Conservation (phyloP, 2,329 filamentous ascomycete genomes). For the Arthrobotrys iridis region DNA sequence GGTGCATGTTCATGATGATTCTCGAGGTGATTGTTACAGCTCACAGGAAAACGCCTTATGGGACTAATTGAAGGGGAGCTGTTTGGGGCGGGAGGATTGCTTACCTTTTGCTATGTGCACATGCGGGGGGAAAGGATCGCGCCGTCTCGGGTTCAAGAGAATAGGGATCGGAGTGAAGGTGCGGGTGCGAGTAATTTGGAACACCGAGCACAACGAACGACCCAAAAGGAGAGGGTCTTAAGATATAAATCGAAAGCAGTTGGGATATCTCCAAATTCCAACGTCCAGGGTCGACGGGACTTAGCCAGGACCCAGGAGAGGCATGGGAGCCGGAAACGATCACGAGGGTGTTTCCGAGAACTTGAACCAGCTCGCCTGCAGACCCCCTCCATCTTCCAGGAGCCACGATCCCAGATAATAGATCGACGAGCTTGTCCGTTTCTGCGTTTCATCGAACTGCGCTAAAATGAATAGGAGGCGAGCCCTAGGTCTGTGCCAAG, state of each 20-base stretch:
- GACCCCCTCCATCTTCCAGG: conserved; percentile 35
- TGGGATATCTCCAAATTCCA: conserved; percentile 10
- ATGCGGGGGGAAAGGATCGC: conserved; percentile 21
- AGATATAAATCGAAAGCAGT: conserved; percentile 30
- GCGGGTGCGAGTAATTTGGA: conserved; percentile 5
- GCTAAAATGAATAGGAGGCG: conserved; percentile 45
- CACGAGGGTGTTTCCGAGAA: conserved; percentile 47
- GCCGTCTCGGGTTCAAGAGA: not conserved
- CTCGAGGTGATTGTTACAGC: conserved; percentile 2
- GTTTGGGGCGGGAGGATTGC: conserved; percentile 21
- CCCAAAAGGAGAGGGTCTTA: conserved; percentile 10
- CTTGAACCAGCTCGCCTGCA: conserved; percentile 30
- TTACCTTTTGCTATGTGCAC: conserved; percentile 12
- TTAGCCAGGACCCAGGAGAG: conserved; percentile 19
- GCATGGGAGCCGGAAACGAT: conserved; percentile 31
- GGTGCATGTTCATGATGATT: conserved; percentile 9
- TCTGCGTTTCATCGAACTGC: conserved; percentile 43
- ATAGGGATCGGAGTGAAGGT: conserved; percentile 1
- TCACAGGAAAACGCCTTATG: conserved; percentile 24
- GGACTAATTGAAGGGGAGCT: conserved; percentile 5
- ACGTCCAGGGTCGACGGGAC: conserved; percentile 1
- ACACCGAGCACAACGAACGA: not conserved
- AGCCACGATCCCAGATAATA: conserved; percentile 32
- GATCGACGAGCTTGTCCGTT: conserved; percentile 34
- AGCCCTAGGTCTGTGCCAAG: conserved; percentile 47